Evolutionary conservation across 768 basidiomycete species (phyloP).

Genomic region (Pleurotus tuoliensis): DNA sequence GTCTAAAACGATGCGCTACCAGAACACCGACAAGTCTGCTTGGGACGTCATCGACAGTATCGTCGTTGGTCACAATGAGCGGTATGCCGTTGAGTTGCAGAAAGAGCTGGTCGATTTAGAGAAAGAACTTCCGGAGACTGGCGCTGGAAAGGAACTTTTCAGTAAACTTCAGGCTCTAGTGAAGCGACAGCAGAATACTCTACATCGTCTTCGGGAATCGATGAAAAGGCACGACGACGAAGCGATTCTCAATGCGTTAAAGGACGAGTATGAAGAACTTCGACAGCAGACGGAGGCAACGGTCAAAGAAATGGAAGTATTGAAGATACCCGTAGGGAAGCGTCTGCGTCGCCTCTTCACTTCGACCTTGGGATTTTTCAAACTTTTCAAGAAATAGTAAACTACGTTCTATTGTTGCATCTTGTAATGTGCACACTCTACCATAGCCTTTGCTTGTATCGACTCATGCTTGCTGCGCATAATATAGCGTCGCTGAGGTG

Average conservation of each 20-base stretch:
- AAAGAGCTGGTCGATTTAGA: constrained; percentile 16
- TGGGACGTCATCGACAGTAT: constrained; percentile 22
- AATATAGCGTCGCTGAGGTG: too few species aligned
- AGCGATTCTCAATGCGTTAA: background rate
- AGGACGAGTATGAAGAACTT: constrained; percentile 10
- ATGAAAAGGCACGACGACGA: constrained; percentile 5
- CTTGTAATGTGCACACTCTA: too few species aligned
- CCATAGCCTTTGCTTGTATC: too few species aligned
- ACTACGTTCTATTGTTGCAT: too few species aligned
- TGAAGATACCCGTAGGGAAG: constrained; percentile 9
- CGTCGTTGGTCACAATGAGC: constrained; percentile 19
- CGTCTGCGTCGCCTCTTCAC: constrained; percentile 6
- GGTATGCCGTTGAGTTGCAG: constrained; percentile 15
- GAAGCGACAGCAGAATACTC: constrained; percentile 9
- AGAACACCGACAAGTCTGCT: constrained; percentile 15
- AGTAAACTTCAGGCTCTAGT: constrained; percentile 9
- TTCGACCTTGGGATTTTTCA: background rate
- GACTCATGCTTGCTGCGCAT: too few species aligned
- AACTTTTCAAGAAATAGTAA: background rate
- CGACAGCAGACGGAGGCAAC: constrained; percentile 5
- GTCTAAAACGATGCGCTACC: constrained; percentile 32
- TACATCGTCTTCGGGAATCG: constrained; percentile 4
- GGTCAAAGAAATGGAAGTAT: constrained; percentile 2
- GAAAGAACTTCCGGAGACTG: constrained; percentile 32
- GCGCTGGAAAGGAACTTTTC: constrained; percentile 12